Evolutionary conservation across 306 rosid genomes (phyloP), one percentile per base, ranked within the genome.

Genomic region (Vicia faba): DNA sequence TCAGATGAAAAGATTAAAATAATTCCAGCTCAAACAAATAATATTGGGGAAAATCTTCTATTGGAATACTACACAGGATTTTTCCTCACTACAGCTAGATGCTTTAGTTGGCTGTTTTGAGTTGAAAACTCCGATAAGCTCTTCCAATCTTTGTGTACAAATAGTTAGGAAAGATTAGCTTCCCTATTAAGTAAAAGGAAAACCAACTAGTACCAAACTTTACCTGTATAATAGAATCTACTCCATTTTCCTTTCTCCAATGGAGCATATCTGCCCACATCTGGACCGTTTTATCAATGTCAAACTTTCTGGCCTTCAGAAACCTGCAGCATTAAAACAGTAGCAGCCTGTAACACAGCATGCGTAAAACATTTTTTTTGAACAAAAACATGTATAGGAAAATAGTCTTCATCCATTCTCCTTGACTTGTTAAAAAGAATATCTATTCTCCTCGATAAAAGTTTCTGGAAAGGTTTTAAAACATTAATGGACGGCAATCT

Each of bases 241-340:
- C 87, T 66, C 88, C 86, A 28, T 59, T 69, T 48, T 81, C 91
- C 82, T 79, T 85, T 82, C 99, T 90, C 97, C 99, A 93, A 56
- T 70, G 85, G 56, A 93, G 92, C 99, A 90, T 93, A 62, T 90
- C 97, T 16, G 54, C 81, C 97, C 97, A 93, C 99, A 93, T 90
- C 53, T 90, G 84, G 35, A 88, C 69, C 56, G 96, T 74, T 82
- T 86, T 93, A 66, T 93, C 97, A 20, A 86, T 57, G 84, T 93
- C 97, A 66, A 93, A 90, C 77, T 88, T 86, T 77, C 99, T 85
- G 33, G 97, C 99, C 80, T 87, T 93, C 56, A 90, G 73, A 82
- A 93, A 93, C 85, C 99, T 93, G 89, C 74, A 85, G 61, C 75
- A 77, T 61, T 26, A 61, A 66, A 76, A 41, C 62, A 23, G 44